Evolutionary conservation across 768 basidiomycete genomes (phyloP).

Genomic region (Crucibulum laeve): DNA sequence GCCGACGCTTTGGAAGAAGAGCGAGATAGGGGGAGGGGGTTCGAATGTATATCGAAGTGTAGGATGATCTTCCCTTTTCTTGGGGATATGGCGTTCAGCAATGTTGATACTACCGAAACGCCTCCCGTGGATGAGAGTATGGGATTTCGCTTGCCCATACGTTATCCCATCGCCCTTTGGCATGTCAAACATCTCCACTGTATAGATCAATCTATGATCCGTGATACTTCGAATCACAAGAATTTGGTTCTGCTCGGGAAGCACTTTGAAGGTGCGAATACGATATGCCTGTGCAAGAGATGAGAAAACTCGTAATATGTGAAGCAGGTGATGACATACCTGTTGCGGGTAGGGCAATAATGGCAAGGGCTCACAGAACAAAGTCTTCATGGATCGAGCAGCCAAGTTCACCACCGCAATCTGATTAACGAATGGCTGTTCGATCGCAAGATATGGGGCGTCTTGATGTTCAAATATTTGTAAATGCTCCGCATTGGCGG

Average conservation of each 20-base stretch:
- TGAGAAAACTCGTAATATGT: neutral
- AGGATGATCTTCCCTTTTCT: constrained; percentile 23
- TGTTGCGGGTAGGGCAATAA: too few relatives aligned
- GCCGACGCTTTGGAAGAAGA: constrained; percentile 27
- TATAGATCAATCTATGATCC: constrained; percentile 15
- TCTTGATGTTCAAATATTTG: too few relatives aligned
- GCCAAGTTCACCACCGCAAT: too few relatives aligned
- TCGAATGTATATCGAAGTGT: constrained; percentile 15
- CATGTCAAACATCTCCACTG: constrained; percentile 24
- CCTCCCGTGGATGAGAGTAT: constrained; percentile 17
- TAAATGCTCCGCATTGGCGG: too few relatives aligned
- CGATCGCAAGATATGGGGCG: too few relatives aligned
- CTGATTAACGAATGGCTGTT: too few relatives aligned
- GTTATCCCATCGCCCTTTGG: constrained; percentile 11
- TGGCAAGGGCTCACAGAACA: too few relatives aligned
- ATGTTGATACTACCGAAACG: constrained; percentile 26
- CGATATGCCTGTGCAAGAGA: constrained; percentile 4
- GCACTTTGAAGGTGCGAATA: constrained; percentile 46
- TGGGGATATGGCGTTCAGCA: constrained; percentile 32
- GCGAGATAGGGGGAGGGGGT: constrained; percentile 34
- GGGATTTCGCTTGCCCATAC: constrained; percentile 7
- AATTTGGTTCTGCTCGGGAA: constrained; percentile 48
- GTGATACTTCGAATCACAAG: constrained; percentile 38
- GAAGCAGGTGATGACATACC: neutral
- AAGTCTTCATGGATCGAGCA: too few relatives aligned